Conservation (phyloP, 1,284 basidiomycete genomes). For the Leccinum proliferum region DNA sequence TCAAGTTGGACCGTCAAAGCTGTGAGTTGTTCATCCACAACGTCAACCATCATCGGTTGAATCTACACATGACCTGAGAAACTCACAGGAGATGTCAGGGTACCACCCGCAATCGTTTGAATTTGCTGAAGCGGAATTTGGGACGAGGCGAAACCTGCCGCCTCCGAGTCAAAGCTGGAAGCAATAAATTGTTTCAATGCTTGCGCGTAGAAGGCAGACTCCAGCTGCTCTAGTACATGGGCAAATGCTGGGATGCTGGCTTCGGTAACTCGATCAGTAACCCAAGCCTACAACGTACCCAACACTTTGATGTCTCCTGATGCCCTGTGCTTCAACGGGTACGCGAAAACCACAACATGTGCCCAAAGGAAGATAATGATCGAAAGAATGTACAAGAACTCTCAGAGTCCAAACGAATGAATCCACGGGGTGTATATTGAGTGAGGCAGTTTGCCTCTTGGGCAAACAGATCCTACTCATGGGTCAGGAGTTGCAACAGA, state of each 20-base stretch:
- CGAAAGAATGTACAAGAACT: constrained; percentile 4
- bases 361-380: not conserved
- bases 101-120: constrained; percentile 46
- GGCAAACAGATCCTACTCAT: not conserved
- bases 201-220: constrained; percentile 64
- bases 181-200: constrained; percentile 63
- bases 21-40: not conserved
- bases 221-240: constrained; percentile 67
- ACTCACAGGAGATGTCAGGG: constrained; percentile 24
- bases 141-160: constrained; percentile 61
- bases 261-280: not conserved
- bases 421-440: not conserved
- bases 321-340: constrained; percentile 1
- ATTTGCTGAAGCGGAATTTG: constrained; percentile 60
- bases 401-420: constrained; percentile 2
- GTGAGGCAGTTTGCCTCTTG: constrained; percentile 1
- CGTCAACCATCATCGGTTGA: not conserved
- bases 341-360: constrained; percentile 1
- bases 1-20: constrained; percentile 27
- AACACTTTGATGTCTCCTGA: constrained; percentile 13
- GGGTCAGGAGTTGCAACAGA: not conserved
- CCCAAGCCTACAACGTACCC: constrained; percentile 4
- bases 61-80: not conserved
- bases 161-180: constrained; percentile 47
- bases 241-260: constrained; percentile 54